phyloP scores from a whole-genome alignment of 2,329 filamentous ascomycete species.

The Trichoderma breve region DNA sequence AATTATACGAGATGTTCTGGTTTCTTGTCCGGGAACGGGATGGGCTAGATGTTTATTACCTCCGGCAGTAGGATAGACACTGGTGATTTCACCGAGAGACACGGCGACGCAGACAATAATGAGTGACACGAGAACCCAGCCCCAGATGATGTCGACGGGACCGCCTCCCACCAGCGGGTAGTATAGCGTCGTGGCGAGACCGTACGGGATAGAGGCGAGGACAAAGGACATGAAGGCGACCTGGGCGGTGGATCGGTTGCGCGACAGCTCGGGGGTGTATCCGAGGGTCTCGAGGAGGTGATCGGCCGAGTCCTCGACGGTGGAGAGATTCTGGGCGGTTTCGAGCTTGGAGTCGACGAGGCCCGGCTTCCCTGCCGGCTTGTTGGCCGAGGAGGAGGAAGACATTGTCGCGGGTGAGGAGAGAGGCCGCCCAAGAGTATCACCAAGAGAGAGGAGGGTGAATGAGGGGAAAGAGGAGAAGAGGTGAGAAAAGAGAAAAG shows the following conservation, averaged over 20 bases:
- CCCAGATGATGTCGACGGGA: constrained; percentile 69
- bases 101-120: constrained; percentile 70
- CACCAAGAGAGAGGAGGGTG: neutral
- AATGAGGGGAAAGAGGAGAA: neutral
- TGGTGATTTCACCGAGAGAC: constrained; percentile 72
- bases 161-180: constrained; percentile 67
- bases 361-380: constrained; percentile 27
- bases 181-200: constrained; percentile 66
- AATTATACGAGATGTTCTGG: neutral
- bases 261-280: constrained; percentile 63
- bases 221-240: constrained; percentile 77
- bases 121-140: constrained; percentile 65
- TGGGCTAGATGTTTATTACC: constrained; percentile 39
- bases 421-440: neutral
- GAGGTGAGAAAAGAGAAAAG: neutral
- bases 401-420: constrained; percentile 1
- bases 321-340: constrained; percentile 25
- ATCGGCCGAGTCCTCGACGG: constrained; percentile 51
- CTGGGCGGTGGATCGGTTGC: constrained; percentile 65
- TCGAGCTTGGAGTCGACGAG: constrained; percentile 32
- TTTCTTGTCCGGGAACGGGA: constrained; percentile 20
- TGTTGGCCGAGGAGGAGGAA: constrained; percentile 23
- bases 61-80: constrained; percentile 72
- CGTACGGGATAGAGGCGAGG: constrained; percentile 71
- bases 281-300: constrained; percentile 62